Percentiles rank a stretch among this genome's conserved stretches.
Conservation (phyloP, 164 flowering plant genomes). For the Liquidambar formosana region DNA sequence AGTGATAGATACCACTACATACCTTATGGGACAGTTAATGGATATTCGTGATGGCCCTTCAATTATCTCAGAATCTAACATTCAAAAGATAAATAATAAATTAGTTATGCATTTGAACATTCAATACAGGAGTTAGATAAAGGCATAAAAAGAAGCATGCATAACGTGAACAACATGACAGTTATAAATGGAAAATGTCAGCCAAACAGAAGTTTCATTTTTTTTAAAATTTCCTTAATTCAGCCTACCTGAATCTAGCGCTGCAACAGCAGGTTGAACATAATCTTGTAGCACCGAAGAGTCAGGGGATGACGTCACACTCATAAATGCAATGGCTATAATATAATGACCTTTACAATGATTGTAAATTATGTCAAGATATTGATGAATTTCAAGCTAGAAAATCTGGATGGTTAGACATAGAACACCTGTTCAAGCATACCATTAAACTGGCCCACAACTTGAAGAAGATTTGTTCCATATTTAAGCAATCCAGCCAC, state of each 20-base stretch:
- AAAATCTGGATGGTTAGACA: neutral
- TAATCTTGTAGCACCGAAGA: conserved; percentile 53
- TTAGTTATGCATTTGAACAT: neutral
- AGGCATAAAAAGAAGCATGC: neutral
- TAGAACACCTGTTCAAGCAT: conserved; percentile 14
- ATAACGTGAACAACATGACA: neutral
- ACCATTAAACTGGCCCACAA: conserved; percentile 81
- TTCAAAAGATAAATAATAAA: conserved; percentile 6
- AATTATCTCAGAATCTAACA: conserved; percentile 70
- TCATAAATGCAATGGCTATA: conserved; percentile 61
- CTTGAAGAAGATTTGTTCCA: conserved; percentile 92
- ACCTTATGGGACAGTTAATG: conserved; percentile 96
- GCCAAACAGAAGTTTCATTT: neutral
- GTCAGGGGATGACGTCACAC: conserved; percentile 32
- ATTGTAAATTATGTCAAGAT: conserved; percentile 14
- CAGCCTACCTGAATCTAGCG: conserved; percentile 54
- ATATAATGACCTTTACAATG: conserved; percentile 58
- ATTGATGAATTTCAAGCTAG: neutral
- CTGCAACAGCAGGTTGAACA: conserved; percentile 43
- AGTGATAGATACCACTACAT: conserved; percentile 8
- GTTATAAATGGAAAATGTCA: neutral
- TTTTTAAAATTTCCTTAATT: neutral
- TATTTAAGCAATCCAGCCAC: conserved; percentile 59
- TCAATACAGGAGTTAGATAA: neutral
- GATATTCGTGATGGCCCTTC: conserved; percentile 89